phyloP scores from a whole-genome alignment of 2,329 filamentous ascomycete genomes.

The Aspergillus sp. region DNA sequence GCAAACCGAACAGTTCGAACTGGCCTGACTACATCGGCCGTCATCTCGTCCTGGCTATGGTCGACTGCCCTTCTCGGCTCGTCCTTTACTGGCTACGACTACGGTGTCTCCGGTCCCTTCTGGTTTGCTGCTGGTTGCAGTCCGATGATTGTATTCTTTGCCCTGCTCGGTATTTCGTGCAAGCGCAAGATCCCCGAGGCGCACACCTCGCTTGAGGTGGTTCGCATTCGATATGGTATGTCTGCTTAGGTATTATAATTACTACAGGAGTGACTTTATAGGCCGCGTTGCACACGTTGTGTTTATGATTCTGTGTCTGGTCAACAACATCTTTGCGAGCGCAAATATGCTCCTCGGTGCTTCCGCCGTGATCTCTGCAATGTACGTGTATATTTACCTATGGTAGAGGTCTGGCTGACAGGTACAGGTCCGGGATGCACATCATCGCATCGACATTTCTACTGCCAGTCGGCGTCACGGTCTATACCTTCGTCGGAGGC shows the following conservation, averaged over 20 bases:
- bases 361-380: constrained; percentile 42
- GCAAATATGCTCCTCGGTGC: constrained; percentile 55
- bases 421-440: constrained; percentile 49
- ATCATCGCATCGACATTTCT: constrained; percentile 53
- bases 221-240: constrained; percentile 51
- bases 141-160: constrained; percentile 58
- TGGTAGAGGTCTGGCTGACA: neutral
- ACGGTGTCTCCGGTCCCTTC: constrained; percentile 56
- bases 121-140: constrained; percentile 59
- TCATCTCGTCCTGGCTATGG: constrained; percentile 58
- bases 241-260: neutral
- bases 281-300: constrained; percentile 46
- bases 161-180: constrained; percentile 52
- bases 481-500: constrained; percentile 43
- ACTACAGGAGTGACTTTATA: neutral
- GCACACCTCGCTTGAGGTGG: constrained; percentile 55
- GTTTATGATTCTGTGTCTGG: constrained; percentile 52
- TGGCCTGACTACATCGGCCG: constrained; percentile 54
- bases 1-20: constrained; percentile 54
- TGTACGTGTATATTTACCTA: constrained; percentile 20
- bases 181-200: constrained; percentile 55
- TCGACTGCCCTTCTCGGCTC: constrained; percentile 54
- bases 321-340: constrained; percentile 56
- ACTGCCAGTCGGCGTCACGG: constrained; percentile 38
- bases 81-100: constrained; percentile 53